phyloP scores from a whole-genome alignment of 805 yeast species.

The Barnettozyma pratensis region DNA sequence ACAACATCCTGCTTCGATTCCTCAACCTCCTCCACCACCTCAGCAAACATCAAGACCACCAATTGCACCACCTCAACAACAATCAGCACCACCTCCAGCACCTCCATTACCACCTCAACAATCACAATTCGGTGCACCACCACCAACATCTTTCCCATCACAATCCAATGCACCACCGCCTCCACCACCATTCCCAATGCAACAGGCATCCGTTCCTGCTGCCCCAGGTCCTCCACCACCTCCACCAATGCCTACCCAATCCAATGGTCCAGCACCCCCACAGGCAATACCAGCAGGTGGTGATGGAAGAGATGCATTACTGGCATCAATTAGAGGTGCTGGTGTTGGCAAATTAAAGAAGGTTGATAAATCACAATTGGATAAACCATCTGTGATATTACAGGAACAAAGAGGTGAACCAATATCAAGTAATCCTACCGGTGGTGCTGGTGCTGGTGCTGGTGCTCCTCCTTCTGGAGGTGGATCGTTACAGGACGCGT shows the following conservation, averaged over 20 bases:
- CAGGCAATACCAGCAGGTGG: slow-evolving; percentile 36
- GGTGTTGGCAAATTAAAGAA: slow-evolving; percentile 62
- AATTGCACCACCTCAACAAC: slow-evolving; percentile 1
- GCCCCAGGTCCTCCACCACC: slow-evolving; percentile 22
- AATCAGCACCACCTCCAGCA: slow-evolving; percentile 7
- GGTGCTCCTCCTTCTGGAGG: slow-evolving; percentile 31
- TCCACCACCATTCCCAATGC: slow-evolving; percentile 1
- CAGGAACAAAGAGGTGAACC: slow-evolving; percentile 69
- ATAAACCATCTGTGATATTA: slow-evolving; percentile 66
- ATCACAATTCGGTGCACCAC: neutral
- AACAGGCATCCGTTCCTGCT: neutral
- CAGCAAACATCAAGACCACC: slow-evolving; percentile 17
- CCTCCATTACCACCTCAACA: slow-evolving; percentile 21
- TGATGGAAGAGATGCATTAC: slow-evolving; percentile 69
- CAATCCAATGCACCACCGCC: slow-evolving; percentile 4
- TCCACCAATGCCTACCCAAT: slow-evolving; percentile 29
- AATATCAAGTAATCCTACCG: slow-evolving; percentile 31
- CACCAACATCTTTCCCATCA: slow-evolving; percentile 7
- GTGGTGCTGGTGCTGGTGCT: slow-evolving; percentile 38
- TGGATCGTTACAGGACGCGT: slow-evolving; percentile 75
- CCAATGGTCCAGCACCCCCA: slow-evolving; percentile 18
- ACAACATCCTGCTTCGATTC: slow-evolving; percentile 19
- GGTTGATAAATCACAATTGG: slow-evolving; percentile 79
- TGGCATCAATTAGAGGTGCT: slow-evolving; percentile 82
- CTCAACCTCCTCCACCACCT: slow-evolving; percentile 19